Base-by-base conservation (phyloP, 768 basidiomycete genomes). In the Crassisporium funariophilum region DNA sequence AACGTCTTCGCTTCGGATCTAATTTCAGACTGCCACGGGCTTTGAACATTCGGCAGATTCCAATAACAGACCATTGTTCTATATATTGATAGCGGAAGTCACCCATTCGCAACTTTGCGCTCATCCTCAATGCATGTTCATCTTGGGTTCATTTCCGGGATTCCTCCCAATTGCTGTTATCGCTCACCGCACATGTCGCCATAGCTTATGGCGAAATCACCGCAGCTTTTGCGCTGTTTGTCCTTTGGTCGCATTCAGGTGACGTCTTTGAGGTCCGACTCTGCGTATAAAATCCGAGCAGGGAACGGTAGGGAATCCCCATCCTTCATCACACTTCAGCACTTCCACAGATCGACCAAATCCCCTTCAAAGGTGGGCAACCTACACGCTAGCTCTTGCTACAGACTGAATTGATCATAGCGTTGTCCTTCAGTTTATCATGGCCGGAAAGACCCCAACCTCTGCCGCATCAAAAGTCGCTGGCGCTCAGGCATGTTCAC, bases 361-460 rank as follows among this genome's bases (percentile, higher is more conserved):
- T 46, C 55, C 48, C 16, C 42, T 8, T 17, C 10, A n/a, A 10
- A 40, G 1, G 16, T 10, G 5, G 12, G 10, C 16, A 11, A 17
- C 13, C 24, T 31, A 9, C 15, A 24, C 12, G 9, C 21, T 10
- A 27, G 34, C 25, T 46, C 7, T n/a, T n/a, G n/a, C n/a, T n/a
- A n/a, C n/a, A n/a, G n/a, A n/a, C n/a, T 31, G 29, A n/a, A 10
- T 31, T 31, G n/a, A 10, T n/a, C n/a, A 39, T 10, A 29, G n/a
- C 5, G 16, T 12, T 17, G 21, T 27, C 29, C 17, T 11, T 38
- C 17, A 56, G 54, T 44, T 35, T 21, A 52, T 36, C 41, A 60
- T 60, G 59, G 48, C 59, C 35, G 54, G 47, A 39, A 60, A 60
- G 54, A 60, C 50, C 45, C 49, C 52, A 13, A 42, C 55, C 20